phyloP scores from a whole-genome alignment of 108 stramenopile species.

The Licmophora abbreviata region DNA sequence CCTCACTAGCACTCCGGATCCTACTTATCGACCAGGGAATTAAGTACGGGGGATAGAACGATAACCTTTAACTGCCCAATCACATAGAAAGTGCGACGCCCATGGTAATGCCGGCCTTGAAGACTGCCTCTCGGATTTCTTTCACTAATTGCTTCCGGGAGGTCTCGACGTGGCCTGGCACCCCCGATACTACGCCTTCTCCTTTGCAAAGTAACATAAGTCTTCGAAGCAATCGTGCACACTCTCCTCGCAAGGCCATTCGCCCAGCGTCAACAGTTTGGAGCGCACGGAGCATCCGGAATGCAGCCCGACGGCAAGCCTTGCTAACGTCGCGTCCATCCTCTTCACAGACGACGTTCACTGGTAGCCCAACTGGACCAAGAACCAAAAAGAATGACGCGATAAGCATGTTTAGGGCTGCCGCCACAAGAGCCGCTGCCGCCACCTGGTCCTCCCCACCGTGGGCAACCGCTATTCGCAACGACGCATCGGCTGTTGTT shows the following conservation, averaged over 20 bases:
- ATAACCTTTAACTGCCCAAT: too few species aligned
- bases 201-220: constrained; percentile 52
- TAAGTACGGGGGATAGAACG: constrained; percentile 53
- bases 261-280: constrained; percentile 24
- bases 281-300: constrained; percentile 47
- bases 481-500: constrained; percentile 40
- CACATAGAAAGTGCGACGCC: too few species aligned
- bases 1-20: constrained; percentile 56
- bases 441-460: constrained; percentile 35
- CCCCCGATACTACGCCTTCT: constrained; percentile 37
- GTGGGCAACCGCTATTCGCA: constrained; percentile 46
- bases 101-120: constrained; percentile 25
- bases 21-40: constrained; percentile 58
- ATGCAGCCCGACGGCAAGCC: constrained; percentile 43
- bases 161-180: constrained; percentile 36
- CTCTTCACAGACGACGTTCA: constrained; percentile 36
- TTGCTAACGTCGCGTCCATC: constrained; percentile 42
- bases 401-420: constrained; percentile 39
- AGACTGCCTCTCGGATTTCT: constrained; percentile 46
- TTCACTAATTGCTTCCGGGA: constrained; percentile 53
- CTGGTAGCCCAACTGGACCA: constrained; percentile 71
- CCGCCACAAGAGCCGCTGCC: constrained; percentile 27
- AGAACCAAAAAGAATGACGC: constrained; percentile 55
- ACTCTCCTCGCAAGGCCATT: constrained; percentile 24
- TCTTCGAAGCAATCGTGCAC: constrained; percentile 37